A percentile compares a stretch with the other conserved stretches of the same genome.
Evolutionary conservation across 2,329 filamentous ascomycete species (phyloP).

Genomic region (Uncinocarpus reesii): DNA sequence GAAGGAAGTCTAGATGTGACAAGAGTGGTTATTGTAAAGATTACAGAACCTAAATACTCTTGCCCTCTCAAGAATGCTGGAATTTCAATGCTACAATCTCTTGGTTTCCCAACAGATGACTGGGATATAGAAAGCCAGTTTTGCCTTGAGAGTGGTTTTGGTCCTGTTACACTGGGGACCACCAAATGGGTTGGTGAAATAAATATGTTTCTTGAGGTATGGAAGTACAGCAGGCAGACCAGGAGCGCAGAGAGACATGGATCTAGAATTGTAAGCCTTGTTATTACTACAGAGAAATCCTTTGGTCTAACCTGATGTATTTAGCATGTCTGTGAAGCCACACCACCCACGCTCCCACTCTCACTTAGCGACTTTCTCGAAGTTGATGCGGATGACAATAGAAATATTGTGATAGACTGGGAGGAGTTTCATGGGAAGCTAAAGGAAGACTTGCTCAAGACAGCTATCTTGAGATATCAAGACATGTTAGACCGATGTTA

Average conservation of each 20-base stretch:
- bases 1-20: slow-evolving; percentile 1
- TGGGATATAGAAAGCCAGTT: not conserved
- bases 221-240: not conserved
- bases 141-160: slow-evolving; percentile 2
- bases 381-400: not conserved
- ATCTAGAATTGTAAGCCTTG: slow-evolving; percentile 2
- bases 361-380: slow-evolving; percentile 3
- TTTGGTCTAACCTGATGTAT: slow-evolving; percentile 6
- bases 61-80: not conserved
- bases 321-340: not conserved
- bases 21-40: slow-evolving; percentile 2
- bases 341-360: not conserved
- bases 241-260: not conserved
- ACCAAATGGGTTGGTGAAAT: slow-evolving; percentile 5
- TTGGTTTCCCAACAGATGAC: slow-evolving; percentile 1
- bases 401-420: slow-evolving; percentile 2
- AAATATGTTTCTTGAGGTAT: slow-evolving; percentile 6
- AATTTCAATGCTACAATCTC: not conserved
- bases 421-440: slow-evolving; percentile 1
- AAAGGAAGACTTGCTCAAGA: slow-evolving; percentile 2
- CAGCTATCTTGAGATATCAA: not conserved
- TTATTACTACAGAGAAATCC: not conserved
- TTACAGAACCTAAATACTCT: slow-evolving; percentile 2
- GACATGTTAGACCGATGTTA: not conserved
- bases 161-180: slow-evolving; percentile 3